A percentile compares a stretch with the other conserved stretches of the same genome.
phyloP scores from a whole-genome alignment of 306 rosid species.

The Prinsepia uniflora region DNA sequence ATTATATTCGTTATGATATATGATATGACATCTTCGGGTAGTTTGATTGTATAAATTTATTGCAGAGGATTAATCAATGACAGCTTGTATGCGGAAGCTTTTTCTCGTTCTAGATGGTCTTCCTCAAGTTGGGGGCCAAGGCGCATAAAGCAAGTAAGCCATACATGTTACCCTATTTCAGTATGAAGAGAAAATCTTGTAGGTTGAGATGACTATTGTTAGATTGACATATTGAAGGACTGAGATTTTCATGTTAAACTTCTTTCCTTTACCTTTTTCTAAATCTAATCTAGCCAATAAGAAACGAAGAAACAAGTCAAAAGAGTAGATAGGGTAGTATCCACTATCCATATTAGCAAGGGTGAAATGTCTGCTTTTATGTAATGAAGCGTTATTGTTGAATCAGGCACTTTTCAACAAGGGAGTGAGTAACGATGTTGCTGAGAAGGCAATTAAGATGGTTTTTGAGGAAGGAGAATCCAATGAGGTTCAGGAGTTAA shows the following conservation, averaged over 20 bases:
- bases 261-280: not conserved
- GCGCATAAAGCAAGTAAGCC: slow-evolving; percentile 69
- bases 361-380: slow-evolving; percentile 1
- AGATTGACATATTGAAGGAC: not conserved
- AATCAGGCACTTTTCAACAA: slow-evolving; percentile 73
- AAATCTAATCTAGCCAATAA: not conserved
- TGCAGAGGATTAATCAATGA: slow-evolving; percentile 79
- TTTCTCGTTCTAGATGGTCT: slow-evolving; percentile 85
- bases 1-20: not conserved
- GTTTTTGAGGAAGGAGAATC: slow-evolving; percentile 43
- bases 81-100: slow-evolving; percentile 51
- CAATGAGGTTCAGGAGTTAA: slow-evolving; percentile 23
- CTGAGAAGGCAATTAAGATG: slow-evolving; percentile 68
- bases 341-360: slow-evolving; percentile 4
- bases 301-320: not conserved
- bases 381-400: slow-evolving; percentile 29
- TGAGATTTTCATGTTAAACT: not conserved
- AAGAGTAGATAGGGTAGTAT: not conserved
- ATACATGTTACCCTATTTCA: not conserved
- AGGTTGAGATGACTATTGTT: not conserved
- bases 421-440: slow-evolving; percentile 72
- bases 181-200: not conserved
- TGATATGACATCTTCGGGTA: not conserved
- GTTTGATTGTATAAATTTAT: slow-evolving; percentile 17
- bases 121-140: slow-evolving; percentile 91